Percentiles rank a stretch among this genome's conserved stretches.
Conservation (phyloP, 495 filamentous ascomycete genomes). For the Hyaloscypha hepaticicola region DNA sequence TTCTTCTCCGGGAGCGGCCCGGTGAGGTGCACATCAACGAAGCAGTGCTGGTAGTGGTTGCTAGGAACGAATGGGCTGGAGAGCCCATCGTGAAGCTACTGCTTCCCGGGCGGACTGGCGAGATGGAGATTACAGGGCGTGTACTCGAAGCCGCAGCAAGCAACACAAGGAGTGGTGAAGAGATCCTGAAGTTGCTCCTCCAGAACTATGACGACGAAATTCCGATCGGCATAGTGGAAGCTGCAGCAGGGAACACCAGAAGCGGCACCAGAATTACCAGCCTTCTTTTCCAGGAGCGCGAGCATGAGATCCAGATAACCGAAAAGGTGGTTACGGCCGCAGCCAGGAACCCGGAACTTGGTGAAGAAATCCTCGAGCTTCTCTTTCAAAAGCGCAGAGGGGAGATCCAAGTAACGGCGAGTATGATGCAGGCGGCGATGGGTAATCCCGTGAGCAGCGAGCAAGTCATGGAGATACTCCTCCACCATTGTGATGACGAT, state of each 20-base stretch:
- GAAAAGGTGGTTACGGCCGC: background rate
- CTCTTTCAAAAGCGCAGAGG: background rate
- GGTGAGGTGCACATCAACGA: background rate
- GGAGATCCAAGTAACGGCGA: background rate
- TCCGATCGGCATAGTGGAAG: background rate
- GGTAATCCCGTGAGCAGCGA: background rate
- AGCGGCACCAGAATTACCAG: background rate
- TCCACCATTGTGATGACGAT: background rate
- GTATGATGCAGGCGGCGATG: background rate
- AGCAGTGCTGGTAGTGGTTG: background rate
- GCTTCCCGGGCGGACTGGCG: background rate
- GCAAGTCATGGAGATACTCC: background rate
- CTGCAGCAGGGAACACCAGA: background rate
- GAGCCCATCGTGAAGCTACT: background rate
- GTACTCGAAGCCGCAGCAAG: background rate
- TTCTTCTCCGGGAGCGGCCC: background rate
- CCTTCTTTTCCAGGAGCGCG: background rate
- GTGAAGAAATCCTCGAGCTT: background rate
- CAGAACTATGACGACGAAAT: background rate
- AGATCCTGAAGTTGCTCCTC: background rate
- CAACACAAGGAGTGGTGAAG: background rate
- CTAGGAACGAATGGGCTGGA: background rate
- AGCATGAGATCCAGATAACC: background rate
- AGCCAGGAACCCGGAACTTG: background rate
- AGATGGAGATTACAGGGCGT: background rate